phyloP scores from a whole-genome alignment of 768 basidiomycete genomes.

The Mycena leptocephala region DNA sequence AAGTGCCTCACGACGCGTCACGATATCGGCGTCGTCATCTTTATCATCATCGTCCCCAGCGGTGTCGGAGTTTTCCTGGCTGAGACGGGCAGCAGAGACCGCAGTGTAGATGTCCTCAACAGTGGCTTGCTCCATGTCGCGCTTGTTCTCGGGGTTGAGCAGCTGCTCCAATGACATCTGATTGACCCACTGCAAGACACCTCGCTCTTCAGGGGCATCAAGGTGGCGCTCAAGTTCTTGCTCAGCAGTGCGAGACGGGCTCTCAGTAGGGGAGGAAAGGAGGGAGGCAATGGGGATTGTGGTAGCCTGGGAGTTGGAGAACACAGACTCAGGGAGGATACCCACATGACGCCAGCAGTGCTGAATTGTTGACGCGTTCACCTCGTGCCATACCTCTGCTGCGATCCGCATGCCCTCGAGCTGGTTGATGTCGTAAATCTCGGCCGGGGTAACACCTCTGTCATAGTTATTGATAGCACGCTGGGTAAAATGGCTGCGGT shows the following conservation, averaged over 20 bases:
- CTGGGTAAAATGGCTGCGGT: constrained; percentile 44
- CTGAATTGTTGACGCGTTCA: constrained; percentile 40
- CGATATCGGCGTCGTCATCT: constrained; percentile 31
- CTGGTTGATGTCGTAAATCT: constrained; percentile 57
- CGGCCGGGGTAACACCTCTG: constrained; percentile 42
- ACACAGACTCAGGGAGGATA: constrained; percentile 40
- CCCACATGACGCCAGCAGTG: constrained; percentile 51
- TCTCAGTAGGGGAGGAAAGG: constrained; percentile 29
- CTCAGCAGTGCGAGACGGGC: no score
- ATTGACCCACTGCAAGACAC: constrained; percentile 39
- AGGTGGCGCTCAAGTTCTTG: constrained; percentile 21
- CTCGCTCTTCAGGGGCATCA: constrained; percentile 33
- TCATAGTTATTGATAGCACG: constrained; percentile 50
- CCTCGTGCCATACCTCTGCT: constrained; percentile 42
- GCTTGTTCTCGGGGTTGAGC: constrained; percentile 39
- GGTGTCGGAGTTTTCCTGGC: not conserved
- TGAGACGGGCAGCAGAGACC: not conserved
- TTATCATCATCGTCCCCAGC: constrained; percentile 48
- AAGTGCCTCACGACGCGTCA: constrained; percentile 41
- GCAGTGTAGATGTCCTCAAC: constrained; percentile 18
- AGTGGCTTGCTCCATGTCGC: constrained; percentile 16
- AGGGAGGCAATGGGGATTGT: constrained; percentile 44
- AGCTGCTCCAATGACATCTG: constrained; percentile 38
- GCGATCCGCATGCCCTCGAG: constrained; percentile 51
- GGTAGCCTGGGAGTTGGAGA: constrained; percentile 10